phyloP scores from a whole-genome alignment of 306 rosid genomes.

The Begonia fuchsioides region DNA sequence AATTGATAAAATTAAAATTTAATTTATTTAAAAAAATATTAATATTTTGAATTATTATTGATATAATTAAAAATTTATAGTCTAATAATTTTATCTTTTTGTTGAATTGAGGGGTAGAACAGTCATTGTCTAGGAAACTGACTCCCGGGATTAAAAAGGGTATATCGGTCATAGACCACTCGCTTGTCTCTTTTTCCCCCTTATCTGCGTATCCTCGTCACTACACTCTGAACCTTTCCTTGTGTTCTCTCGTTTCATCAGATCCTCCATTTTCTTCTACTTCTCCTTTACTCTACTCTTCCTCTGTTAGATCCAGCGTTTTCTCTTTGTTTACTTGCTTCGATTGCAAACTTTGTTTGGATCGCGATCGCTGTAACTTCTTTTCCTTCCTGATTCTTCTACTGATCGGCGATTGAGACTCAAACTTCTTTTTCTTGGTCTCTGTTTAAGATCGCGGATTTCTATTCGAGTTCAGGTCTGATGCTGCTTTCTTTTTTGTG shows the following conservation, averaged over 20 bases:
- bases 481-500: neutral
- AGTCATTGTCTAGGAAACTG: too few species aligned
- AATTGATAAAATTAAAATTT: too few species aligned
- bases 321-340: neutral
- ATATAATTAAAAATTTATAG: too few species aligned
- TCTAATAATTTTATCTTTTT: too few species aligned
- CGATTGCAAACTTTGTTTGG: neutral
- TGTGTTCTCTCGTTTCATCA: neutral
- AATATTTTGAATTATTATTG: too few species aligned
- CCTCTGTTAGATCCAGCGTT: neutral
- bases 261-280: neutral
- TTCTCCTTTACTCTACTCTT: slow-evolving; percentile 1
- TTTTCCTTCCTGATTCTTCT: neutral
- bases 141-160: too few species aligned
- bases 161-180: too few species aligned
- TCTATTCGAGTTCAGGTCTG: slow-evolving; percentile 1
- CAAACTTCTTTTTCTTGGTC: neutral
- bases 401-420: neutral
- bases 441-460: neutral
- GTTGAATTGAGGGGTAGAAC: too few species aligned
- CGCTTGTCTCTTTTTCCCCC: too few species aligned
- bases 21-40: too few species aligned
- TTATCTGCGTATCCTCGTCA: too few species aligned
- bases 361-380: neutral
- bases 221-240: neutral